phyloP scores from a whole-genome alignment of 352 stramenopile genomes.

The Globisporangium barbulae region DNA sequence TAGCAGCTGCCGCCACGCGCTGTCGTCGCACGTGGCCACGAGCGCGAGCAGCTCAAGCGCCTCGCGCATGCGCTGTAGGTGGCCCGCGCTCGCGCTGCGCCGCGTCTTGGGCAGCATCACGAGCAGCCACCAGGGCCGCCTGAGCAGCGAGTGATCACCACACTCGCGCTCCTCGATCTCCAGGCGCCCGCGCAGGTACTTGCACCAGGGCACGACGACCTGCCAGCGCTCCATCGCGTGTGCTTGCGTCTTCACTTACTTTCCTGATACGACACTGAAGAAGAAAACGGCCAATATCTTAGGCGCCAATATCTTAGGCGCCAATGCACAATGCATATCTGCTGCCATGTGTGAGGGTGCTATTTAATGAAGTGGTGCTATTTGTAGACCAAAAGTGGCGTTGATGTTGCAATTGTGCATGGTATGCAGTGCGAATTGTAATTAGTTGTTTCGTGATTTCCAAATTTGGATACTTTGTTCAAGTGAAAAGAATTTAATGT shows the following conservation, averaged over 20 bases:
- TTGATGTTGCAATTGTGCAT: too few relatives aligned
- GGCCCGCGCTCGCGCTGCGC: conserved; percentile 18
- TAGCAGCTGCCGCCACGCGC: conserved; percentile 24
- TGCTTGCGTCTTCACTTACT: neutral
- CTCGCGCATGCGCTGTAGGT: conserved; percentile 27
- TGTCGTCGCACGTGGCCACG: conserved; percentile 21
- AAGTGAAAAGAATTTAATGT: too few relatives aligned
- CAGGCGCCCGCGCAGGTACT: conserved; percentile 63
- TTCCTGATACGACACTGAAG: neutral
- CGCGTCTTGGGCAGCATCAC: conserved; percentile 31
- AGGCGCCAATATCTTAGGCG: conserved; percentile 5
- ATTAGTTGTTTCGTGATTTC: too few relatives aligned
- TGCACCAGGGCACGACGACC: conserved; percentile 29
- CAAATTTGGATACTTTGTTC: too few relatives aligned
- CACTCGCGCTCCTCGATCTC: conserved; percentile 20
- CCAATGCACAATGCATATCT: neutral
- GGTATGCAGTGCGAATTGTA: too few relatives aligned
- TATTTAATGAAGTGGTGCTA: too few relatives aligned
- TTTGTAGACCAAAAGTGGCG: too few relatives aligned
- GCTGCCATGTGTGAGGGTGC: neutral
- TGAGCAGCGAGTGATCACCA: neutral
- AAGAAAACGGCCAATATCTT: neutral
- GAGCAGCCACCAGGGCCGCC: conserved; percentile 19
- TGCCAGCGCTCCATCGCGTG: conserved; percentile 22
- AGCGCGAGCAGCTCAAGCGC: conserved; percentile 26